phyloP scores from a whole-genome alignment of 768 basidiomycete genomes.

The Lentinula edodes region DNA sequence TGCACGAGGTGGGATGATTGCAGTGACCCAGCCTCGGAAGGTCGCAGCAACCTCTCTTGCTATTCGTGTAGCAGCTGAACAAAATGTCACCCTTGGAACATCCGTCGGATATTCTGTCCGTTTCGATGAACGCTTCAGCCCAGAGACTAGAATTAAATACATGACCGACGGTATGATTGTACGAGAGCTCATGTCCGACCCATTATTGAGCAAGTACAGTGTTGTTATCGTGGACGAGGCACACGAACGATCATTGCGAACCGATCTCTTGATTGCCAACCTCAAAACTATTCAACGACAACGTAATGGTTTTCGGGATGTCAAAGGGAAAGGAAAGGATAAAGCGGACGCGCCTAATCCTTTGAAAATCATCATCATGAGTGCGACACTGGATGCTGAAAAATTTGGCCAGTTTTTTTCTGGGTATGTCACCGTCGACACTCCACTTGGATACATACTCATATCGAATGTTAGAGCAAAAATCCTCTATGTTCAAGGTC shows the following conservation, averaged over 20 bases:
- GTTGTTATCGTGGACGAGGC: constrained; percentile 94
- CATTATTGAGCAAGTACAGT: constrained; percentile 73
- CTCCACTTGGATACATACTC: neutral
- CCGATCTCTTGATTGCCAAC: constrained; percentile 88
- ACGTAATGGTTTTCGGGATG: constrained; percentile 43
- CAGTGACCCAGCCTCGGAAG: constrained; percentile 90
- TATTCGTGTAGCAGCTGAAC: constrained; percentile 82
- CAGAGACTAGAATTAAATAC: constrained; percentile 86
- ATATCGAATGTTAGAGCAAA: constrained; percentile 54
- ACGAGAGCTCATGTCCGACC: constrained; percentile 81
- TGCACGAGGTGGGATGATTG: constrained; percentile 68
- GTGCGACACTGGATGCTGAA: constrained; percentile 93
- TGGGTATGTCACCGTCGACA: constrained; percentile 37
- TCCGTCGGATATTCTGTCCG: constrained; percentile 93
- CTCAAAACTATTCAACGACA: constrained; percentile 74
- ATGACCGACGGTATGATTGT: constrained; percentile 98
- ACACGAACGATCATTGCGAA: constrained; percentile 91
- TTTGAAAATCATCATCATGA: constrained; percentile 94
- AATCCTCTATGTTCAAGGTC: constrained; percentile 87
- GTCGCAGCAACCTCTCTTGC: constrained; percentile 97
- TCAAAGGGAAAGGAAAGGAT: constrained; percentile 40
- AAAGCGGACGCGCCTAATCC: constrained; percentile 41
- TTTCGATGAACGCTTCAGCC: constrained; percentile 78
- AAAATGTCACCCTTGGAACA: constrained; percentile 62
- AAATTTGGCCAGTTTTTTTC: constrained; percentile 88